Evolutionary conservation across 1,139 yeast species (phyloP).

Genomic region (Taphrina communis): DNA sequence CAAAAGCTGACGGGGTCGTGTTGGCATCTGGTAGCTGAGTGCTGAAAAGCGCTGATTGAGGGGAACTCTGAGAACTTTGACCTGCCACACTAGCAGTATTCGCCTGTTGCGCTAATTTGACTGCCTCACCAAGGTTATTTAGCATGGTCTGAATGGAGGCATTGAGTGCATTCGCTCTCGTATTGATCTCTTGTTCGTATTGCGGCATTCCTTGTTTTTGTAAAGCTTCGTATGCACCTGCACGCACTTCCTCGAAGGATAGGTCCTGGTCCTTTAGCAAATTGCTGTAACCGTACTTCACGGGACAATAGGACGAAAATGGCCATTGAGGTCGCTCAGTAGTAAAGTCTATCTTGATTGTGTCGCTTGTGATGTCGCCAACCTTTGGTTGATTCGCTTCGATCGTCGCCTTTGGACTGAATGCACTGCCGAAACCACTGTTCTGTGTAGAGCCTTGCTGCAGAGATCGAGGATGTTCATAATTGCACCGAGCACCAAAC

Average conservation of each 20-base stretch:
- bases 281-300: slow-evolving; percentile 18
- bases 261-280: slow-evolving; percentile 39
- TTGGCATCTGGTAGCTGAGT: not conserved
- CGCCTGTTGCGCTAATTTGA: slow-evolving; percentile 2
- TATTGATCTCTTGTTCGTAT: slow-evolving; percentile 6
- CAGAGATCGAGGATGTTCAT: slow-evolving; percentile 30
- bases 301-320: slow-evolving; percentile 39
- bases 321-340: slow-evolving; percentile 38
- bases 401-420: not conserved
- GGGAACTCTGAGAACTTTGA: not conserved
- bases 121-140: slow-evolving; percentile 14
- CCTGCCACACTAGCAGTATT: not conserved
- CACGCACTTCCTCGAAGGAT: slow-evolving; percentile 38
- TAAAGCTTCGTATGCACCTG: slow-evolving; percentile 27
- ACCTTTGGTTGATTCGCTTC: not conserved
- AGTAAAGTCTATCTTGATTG: slow-evolving; percentile 19
- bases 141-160: slow-evolving; percentile 9
- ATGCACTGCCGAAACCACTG: not conserved
- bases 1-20: not conserved
- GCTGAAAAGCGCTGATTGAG: not conserved
- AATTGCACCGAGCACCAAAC: slow-evolving; percentile 38
- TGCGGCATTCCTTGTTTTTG: slow-evolving; percentile 6
- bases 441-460: not conserved
- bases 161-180: not conserved
- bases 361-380: slow-evolving; percentile 3